Conservation (phyloP, 2,329 filamentous ascomycete genomes). For the Botrytis elliptica region DNA sequence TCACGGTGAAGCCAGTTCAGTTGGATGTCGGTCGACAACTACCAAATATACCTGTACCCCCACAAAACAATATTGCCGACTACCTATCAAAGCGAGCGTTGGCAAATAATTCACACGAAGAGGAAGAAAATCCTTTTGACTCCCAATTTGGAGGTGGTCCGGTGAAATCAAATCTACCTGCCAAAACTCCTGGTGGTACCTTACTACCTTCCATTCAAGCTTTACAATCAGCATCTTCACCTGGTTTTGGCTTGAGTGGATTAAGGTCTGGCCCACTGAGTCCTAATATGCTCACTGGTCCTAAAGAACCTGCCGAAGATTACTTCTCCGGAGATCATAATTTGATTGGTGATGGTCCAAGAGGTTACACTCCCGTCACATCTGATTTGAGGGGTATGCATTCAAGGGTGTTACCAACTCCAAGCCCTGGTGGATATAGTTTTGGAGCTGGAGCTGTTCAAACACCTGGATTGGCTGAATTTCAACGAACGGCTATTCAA, state of each 20-base stretch:
- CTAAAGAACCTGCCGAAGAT: constrained; percentile 59
- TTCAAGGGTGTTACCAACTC: constrained; percentile 42
- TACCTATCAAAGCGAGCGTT: constrained; percentile 52
- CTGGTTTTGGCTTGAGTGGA: constrained; percentile 78
- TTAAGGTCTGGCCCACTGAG: constrained; percentile 90
- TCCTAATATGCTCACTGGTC: constrained; percentile 94
- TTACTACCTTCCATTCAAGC: constrained; percentile 87
- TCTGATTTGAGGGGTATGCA: constrained; percentile 70
- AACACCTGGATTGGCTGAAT: constrained; percentile 88
- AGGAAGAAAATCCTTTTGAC: constrained; percentile 96
- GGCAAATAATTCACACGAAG: constrained; percentile 48
- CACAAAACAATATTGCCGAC: constrained; percentile 56
- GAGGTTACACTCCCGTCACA: constrained; percentile 91
- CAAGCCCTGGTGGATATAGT: constrained; percentile 96
- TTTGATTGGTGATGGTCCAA: constrained; percentile 13
- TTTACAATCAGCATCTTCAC: constrained; percentile 83
- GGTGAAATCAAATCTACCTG: constrained; percentile 50
- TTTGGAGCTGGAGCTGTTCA: constrained; percentile 72
- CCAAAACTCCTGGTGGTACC: constrained; percentile 78
- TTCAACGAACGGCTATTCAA: constrained; percentile 78
- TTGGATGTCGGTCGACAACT: neutral
- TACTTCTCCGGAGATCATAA: constrained; percentile 83
- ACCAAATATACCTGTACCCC: constrained; percentile 48
- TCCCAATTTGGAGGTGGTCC: constrained; percentile 65
- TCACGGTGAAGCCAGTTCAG: neutral